A percentile compares a stretch with the other conserved stretches of the same genome.
phyloP scores from a whole-genome alignment of 306 rosid species.

The Rosa lucieae region DNA sequence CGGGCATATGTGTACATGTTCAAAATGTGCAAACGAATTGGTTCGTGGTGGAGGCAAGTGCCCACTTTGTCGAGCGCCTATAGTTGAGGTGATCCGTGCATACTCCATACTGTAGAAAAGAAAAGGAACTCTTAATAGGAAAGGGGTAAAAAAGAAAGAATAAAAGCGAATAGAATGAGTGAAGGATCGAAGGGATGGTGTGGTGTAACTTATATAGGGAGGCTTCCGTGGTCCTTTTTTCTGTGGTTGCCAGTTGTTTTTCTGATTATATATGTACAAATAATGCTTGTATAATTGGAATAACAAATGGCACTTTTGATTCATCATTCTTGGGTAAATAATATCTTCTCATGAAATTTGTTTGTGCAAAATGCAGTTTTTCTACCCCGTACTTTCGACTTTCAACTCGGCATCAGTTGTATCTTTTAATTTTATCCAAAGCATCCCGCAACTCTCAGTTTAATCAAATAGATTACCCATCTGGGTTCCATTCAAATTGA shows the following conservation, averaged over 20 bases:
- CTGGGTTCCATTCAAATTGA: too few species aligned
- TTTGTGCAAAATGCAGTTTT: neutral
- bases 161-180: conserved; percentile 13
- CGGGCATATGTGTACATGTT: conserved; percentile 99
- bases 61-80: conserved; percentile 99
- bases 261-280: conserved; percentile 58
- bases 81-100: conserved; percentile 96
- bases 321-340: conserved; percentile 89
- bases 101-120: conserved; percentile 92
- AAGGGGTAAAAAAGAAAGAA: conserved; percentile 22
- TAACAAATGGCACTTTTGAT: conserved; percentile 66
- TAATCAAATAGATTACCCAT: too few species aligned
- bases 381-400: neutral
- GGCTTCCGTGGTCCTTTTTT: conserved; percentile 48
- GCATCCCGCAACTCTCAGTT: too few species aligned
- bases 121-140: conserved; percentile 46
- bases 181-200: conserved; percentile 34
- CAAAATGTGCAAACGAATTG: conserved; percentile 95
- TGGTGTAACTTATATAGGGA: conserved; percentile 32
- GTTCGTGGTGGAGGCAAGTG: conserved; percentile 97
- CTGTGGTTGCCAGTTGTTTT: conserved; percentile 63
- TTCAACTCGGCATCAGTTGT: neutral
- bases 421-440: neutral
- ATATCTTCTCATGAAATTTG: conserved; percentile 29
- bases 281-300: conserved; percentile 72